These are phyloP conservation scores for Sporothrix brunneoviolacea DNA, from an alignment of 2,329 filamentous ascomycete species.

Conservation along the genomic window DNA sequence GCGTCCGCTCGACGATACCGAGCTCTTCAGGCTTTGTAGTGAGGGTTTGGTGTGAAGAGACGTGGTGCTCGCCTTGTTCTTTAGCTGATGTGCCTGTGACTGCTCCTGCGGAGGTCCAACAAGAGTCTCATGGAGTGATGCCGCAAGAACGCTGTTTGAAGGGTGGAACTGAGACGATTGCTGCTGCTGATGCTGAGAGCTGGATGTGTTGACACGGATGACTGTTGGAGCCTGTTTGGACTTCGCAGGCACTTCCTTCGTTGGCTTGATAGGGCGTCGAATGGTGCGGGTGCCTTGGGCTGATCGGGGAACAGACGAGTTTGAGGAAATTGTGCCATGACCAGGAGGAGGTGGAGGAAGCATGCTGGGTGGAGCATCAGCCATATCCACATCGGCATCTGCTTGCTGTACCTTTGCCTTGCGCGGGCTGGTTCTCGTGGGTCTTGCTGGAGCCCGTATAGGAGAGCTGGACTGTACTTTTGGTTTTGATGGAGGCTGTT, in stretches of 20 bases:
- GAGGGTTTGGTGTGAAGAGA: slow-evolving; percentile 55
- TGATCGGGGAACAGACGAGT: slow-evolving; percentile 37
- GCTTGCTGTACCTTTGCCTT: slow-evolving; percentile 34
- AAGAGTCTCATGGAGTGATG: slow-evolving; percentile 52
- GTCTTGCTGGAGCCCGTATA: slow-evolving; percentile 36
- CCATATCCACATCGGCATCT: slow-evolving; percentile 48
- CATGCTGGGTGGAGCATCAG: slow-evolving; percentile 47
- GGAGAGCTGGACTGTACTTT: slow-evolving; percentile 19
- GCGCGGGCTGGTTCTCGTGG: slow-evolving; percentile 45
- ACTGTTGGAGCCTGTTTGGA: slow-evolving; percentile 63
- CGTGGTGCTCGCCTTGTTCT: slow-evolving; percentile 61
- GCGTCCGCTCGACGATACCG: slow-evolving; percentile 55
- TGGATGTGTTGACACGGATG: slow-evolving; percentile 61
- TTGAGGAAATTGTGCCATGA: slow-evolving; percentile 2
- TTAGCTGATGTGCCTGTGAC: slow-evolving; percentile 37
- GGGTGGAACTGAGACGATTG: slow-evolving; percentile 47
- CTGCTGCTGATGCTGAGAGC: slow-evolving; percentile 42
- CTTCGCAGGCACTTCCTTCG: slow-evolving; percentile 52
- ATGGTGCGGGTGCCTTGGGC: slow-evolving; percentile 44
- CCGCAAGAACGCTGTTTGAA: slow-evolving; percentile 50
- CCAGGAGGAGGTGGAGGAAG: slow-evolving; percentile 41
- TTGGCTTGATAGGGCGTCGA: slow-evolving; percentile 56
- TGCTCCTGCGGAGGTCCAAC: slow-evolving; percentile 32
- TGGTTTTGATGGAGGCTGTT: slow-evolving; percentile 13
- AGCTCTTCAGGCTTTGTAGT: slow-evolving; percentile 57